A percentile compares a stretch with the other conserved stretches of the same genome.
Conservation (phyloP, 169 alveolate genomes). For the Cryptosporidium sp. region DNA sequence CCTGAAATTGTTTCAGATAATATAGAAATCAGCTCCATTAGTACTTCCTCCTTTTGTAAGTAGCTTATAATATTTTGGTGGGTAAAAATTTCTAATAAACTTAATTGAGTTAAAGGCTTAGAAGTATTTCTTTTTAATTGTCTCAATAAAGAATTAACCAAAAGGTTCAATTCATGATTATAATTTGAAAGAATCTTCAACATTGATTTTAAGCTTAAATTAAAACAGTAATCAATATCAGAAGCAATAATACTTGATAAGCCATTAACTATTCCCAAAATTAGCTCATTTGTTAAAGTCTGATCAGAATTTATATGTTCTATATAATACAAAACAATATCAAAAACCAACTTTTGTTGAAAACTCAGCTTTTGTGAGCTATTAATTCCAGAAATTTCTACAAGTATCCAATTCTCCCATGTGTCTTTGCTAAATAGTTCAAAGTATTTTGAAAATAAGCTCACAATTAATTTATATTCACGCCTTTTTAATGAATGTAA, state of each 20-base stretch:
- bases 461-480: constrained; percentile 4
- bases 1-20: constrained; percentile 28
- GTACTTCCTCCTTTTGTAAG: neutral
- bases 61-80: neutral
- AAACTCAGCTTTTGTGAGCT: neutral
- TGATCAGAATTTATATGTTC: constrained; percentile 23
- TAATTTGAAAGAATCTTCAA: neutral
- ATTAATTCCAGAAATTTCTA: neutral
- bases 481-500: neutral
- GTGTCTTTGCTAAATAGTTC: neutral
- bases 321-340: constrained; percentile 15
- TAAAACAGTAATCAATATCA: neutral
- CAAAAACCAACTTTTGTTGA: constrained; percentile 16
- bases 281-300: constrained; percentile 2
- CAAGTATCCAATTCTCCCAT: constrained; percentile 30
- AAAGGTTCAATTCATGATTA: neutral
- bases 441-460: constrained; percentile 6
- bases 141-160: neutral
- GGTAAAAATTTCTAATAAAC: neutral
- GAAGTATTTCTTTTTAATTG: constrained; percentile 40
- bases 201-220: neutral
- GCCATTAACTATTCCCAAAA: neutral
- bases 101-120: neutral
- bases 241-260: constrained; percentile 1
- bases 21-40: constrained; percentile 2